Percentiles rank a stretch among this genome's conserved stretches.
Evolutionary conservation across 495 filamentous ascomycete species (phyloP).

Genomic region (Pyronema domesticum): DNA sequence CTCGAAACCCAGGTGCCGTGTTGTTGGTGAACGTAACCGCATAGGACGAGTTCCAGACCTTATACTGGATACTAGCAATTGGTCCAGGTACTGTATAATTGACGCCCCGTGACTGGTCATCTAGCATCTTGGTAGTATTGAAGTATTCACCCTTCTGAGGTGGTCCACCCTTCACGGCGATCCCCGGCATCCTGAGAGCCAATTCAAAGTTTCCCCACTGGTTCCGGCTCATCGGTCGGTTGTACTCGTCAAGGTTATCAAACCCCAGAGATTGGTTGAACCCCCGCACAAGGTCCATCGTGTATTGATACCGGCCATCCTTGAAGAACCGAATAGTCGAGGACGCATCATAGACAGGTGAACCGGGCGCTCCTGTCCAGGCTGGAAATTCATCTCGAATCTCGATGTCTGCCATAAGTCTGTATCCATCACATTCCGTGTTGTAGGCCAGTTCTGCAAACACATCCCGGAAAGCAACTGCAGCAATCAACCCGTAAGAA

Average conservation of each 20-base stretch:
- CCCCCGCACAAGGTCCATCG: conserved; percentile 11
- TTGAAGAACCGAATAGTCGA: conserved; percentile 9
- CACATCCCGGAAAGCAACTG: conserved; percentile 6
- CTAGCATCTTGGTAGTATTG: neutral
- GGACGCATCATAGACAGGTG: conserved; percentile 9
- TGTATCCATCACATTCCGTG: conserved; percentile 7
- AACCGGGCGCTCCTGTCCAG: neutral
- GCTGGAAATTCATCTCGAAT: conserved; percentile 3
- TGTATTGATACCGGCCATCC: conserved; percentile 4
- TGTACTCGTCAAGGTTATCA: neutral
- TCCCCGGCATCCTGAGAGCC: neutral
- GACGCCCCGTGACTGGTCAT: neutral
- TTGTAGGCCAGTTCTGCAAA: conserved; percentile 8
- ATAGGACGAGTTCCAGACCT: neutral
- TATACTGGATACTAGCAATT: neutral
- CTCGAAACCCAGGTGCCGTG: conserved; percentile 1
- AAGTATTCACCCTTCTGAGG: neutral
- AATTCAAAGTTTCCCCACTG: neutral
- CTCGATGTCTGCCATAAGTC: conserved; percentile 19
- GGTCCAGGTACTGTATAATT: neutral
- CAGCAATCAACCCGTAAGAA: conserved; percentile 5
- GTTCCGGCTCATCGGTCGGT: neutral
- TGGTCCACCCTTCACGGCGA: neutral
- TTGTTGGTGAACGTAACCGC: conserved; percentile 7
- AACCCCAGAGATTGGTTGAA: conserved; percentile 10